Percentiles rank a stretch among this genome's conserved stretches.
Conservation (phyloP, 2,329 filamentous ascomycete species). For the Cryphonectria parasitica region DNA sequence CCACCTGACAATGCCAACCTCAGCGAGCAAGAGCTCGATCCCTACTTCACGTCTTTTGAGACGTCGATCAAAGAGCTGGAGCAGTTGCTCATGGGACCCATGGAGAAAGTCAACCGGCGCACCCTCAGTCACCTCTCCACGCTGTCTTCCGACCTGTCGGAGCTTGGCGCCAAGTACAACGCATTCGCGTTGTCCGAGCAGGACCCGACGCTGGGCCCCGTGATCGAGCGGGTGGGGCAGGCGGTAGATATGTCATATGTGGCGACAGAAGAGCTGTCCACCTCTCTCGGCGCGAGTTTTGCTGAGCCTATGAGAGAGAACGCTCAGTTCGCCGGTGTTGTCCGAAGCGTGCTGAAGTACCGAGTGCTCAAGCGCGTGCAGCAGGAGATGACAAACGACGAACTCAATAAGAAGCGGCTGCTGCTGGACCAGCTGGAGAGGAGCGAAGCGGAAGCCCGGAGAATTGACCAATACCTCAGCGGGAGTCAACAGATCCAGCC, state of each 20-base stretch:
- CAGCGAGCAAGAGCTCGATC: slow-evolving; percentile 88
- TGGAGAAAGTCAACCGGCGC: slow-evolving; percentile 94
- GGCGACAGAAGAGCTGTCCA: slow-evolving; percentile 88
- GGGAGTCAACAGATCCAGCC: slow-evolving; percentile 67
- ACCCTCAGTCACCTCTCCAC: slow-evolving; percentile 84
- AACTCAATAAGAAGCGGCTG: slow-evolving; percentile 82
- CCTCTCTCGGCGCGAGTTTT: slow-evolving; percentile 87
- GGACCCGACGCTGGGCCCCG: slow-evolving; percentile 82
- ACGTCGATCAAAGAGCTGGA: slow-evolving; percentile 91
- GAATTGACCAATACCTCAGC: slow-evolving; percentile 90
- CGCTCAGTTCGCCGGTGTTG: slow-evolving; percentile 94
- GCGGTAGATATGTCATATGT: slow-evolving; percentile 96
- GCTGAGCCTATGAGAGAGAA: slow-evolving; percentile 98
- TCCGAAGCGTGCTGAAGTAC: slow-evolving; percentile 85
- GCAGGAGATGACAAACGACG: slow-evolving; percentile 95
- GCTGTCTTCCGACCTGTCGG: slow-evolving; percentile 84
- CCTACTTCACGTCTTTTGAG: slow-evolving; percentile 95
- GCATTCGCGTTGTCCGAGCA: slow-evolving; percentile 95
- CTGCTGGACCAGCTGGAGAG: slow-evolving; percentile 88
- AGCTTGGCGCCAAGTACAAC: slow-evolving; percentile 94
- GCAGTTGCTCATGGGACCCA: slow-evolving; percentile 82
- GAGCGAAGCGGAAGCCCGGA: slow-evolving; percentile 88
- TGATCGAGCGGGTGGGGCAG: slow-evolving; percentile 93
- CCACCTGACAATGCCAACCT: slow-evolving; percentile 77
- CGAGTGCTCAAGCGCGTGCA: slow-evolving; percentile 92